These are phyloP conservation scores for Fusarium heterosporum DNA, from an alignment of 2,329 filamentous ascomycete species.

Conservation along the genomic window DNA sequence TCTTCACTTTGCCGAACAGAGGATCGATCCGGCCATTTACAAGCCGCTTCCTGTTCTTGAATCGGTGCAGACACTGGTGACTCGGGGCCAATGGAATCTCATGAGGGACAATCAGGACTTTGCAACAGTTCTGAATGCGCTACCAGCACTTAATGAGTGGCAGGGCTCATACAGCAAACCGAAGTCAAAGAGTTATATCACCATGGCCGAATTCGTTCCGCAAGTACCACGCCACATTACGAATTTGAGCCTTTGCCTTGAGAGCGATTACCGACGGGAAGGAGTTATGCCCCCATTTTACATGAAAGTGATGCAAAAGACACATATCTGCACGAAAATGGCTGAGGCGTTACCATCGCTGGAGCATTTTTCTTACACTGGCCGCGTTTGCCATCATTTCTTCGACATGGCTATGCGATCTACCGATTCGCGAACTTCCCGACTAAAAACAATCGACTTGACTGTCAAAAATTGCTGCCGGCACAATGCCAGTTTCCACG, in stretches of 20 bases:
- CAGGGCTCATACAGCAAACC: slow-evolving; percentile 76
- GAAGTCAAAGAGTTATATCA: slow-evolving; percentile 79
- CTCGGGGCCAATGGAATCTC: slow-evolving; percentile 82
- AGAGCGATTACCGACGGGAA: slow-evolving; percentile 77
- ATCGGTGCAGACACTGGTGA: slow-evolving; percentile 74
- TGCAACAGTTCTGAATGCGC: slow-evolving; percentile 67
- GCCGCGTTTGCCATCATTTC: slow-evolving; percentile 76
- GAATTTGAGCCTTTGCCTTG: slow-evolving; percentile 75
- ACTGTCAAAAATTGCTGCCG: slow-evolving; percentile 82
- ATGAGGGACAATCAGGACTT: slow-evolving; percentile 74
- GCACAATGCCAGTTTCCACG: slow-evolving; percentile 64
- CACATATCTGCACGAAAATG: slow-evolving; percentile 74
- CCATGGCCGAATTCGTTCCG: slow-evolving; percentile 72
- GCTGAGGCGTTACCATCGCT: slow-evolving; percentile 70
- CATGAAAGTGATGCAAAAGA: slow-evolving; percentile 67
- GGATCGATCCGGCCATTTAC: slow-evolving; percentile 38
- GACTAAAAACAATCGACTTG: slow-evolving; percentile 75
- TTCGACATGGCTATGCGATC: slow-evolving; percentile 69
- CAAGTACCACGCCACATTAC: slow-evolving; percentile 68
- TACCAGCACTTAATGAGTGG: slow-evolving; percentile 75
- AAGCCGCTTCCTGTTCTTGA: slow-evolving; percentile 60
- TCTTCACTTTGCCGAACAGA: slow-evolving; percentile 49
- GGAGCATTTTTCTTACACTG: slow-evolving; percentile 78
- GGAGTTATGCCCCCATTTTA: slow-evolving; percentile 70
- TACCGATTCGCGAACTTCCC: slow-evolving; percentile 61